Evolutionary conservation across 129 eudicot species (phyloP).

Genomic region (Solidago caesia): DNA sequence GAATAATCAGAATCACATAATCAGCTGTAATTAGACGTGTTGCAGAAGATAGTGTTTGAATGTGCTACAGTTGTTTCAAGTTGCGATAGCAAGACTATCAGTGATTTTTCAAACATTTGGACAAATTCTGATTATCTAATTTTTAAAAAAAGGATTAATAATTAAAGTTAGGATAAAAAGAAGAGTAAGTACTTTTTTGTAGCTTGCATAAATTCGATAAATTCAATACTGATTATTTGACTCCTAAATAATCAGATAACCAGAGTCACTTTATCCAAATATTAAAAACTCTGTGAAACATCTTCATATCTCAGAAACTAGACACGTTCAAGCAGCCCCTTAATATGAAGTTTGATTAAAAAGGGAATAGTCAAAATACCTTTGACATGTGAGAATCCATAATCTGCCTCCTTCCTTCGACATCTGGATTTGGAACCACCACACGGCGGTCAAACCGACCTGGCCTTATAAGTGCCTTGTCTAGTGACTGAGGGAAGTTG

Average conservation of each 20-base stretch:
- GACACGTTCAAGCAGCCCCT: background rate
- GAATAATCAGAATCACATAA: background rate
- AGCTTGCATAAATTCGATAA: no score
- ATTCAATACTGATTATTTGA: background rate
- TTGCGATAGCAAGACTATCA: background rate
- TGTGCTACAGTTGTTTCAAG: background rate
- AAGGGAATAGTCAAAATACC: constrained; percentile 40
- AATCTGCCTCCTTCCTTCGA: constrained; percentile 96
- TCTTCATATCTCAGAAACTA: background rate
- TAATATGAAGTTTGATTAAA: background rate
- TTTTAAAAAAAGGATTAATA: background rate
- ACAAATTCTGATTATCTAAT: background rate
- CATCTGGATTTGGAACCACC: constrained; percentile 98
- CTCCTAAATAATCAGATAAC: background rate
- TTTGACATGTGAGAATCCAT: constrained; percentile 94
- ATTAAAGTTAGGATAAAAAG: no score
- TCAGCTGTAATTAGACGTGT: background rate
- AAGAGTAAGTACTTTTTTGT: no score
- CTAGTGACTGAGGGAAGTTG: constrained; percentile 86
- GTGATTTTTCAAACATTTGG: background rate
- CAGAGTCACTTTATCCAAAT: background rate
- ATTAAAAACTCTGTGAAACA: background rate
- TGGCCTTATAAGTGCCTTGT: constrained; percentile 93
- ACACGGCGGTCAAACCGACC: constrained; percentile 93
- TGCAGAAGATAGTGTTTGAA: background rate